A percentile compares a stretch with the other conserved stretches of the same genome.
Evolutionary conservation across 2,329 filamentous ascomycete genomes (phyloP).

Genomic region (Clathrospora elynae): DNA sequence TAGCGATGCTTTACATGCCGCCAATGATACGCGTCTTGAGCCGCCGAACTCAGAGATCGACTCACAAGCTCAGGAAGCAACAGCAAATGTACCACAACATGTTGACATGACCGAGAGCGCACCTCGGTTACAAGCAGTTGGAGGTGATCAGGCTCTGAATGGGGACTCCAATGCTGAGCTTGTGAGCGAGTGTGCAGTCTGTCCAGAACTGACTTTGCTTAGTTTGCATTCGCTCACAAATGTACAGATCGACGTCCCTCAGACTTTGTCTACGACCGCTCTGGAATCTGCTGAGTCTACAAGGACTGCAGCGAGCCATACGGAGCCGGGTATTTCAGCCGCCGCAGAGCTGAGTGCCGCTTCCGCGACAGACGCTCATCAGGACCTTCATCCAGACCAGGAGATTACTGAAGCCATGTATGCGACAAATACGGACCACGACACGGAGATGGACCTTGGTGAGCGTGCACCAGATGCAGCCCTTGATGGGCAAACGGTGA

Average conservation of each 20-base stretch:
- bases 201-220: slow-evolving; percentile 8
- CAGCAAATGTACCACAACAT: background rate
- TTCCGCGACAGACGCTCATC: background rate
- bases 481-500: no score
- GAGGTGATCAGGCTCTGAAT: background rate
- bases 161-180: background rate
- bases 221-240: slow-evolving; percentile 11
- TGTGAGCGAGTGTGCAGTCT: slow-evolving; percentile 11
- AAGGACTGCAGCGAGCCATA: background rate
- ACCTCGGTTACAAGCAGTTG: background rate
- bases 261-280: background rate
- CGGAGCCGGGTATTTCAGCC: background rate
- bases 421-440: background rate
- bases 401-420: background rate
- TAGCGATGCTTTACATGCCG: background rate
- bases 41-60: background rate
- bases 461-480: no score
- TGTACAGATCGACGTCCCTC: background rate
- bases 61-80: background rate
- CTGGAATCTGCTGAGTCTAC: background rate
- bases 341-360: background rate
- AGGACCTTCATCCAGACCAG: background rate
- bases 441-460: no score
- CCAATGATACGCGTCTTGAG: background rate
- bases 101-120: background rate